Base-by-base conservation (phyloP, 139 green algal species). In the Pseudopediastrum boryanum region DNA sequence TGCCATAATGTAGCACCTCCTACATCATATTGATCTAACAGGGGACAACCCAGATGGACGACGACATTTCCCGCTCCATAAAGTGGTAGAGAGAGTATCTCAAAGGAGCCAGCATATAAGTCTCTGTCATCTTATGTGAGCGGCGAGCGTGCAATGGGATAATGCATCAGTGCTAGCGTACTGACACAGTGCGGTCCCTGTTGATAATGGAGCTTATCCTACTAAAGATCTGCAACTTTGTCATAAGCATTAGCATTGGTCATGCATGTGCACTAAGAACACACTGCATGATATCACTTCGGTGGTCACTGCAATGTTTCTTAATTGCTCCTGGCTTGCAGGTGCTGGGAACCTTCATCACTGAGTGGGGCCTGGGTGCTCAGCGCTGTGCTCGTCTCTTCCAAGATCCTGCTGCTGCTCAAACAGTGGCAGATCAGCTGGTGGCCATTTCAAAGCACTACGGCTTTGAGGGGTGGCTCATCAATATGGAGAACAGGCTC, bases 401-500 rank as follows among this genome's bases (percentile, higher is more conserved):
- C 23, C 63, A 35, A 33, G 81, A n/a, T 16, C 43, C 64, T 0
- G 74, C 64, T 0, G 71, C 51, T 8, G 80, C 87, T 8, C 66
- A 74, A n/a, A 54, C 63, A 27, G 33, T 72, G n/a, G 93, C 91
- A 5, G 42, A 78, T 13, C 85, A 89, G 83, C 87, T 96, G 54
- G 83, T 85, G 16, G 43, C 51, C 33, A 69, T 97, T 35, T 89
- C 91, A 2, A 21, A 23, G 21, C 81, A 85, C 64, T 83, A 90
- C 48, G 87, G 88, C 41, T 97, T 97, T 84, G 93, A 97, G 36
- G 94, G 94, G 36, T 97, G 94, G 94, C 83, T 97, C 58, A 39
- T 97, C 38, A 97, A 97, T 85, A 93, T 97, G 43, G 93, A 97
- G 85, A 95, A 95, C 75, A 59, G 42, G 1, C 31, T 97, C 63